A percentile compares a stretch with the other conserved stretches of the same genome.
Evolutionary conservation across 2,329 filamentous ascomycete genomes (phyloP).

Genomic region (Alternaria sp.): DNA sequence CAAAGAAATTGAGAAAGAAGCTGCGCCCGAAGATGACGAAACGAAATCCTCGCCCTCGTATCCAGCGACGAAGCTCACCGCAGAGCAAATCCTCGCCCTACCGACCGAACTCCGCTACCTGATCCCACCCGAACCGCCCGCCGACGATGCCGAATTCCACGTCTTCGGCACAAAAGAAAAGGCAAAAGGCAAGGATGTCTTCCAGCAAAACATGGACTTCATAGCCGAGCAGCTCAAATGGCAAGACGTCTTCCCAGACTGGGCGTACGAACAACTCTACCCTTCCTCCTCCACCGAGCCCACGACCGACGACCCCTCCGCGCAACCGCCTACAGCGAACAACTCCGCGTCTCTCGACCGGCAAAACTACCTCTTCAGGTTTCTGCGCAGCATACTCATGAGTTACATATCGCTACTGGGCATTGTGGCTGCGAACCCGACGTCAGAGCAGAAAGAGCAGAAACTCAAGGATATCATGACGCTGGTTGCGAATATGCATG

Average conservation of each 20-base stretch:
- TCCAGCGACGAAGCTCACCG: slow-evolving; percentile 18
- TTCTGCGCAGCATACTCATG: slow-evolving; percentile 83
- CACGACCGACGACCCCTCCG: slow-evolving; percentile 32
- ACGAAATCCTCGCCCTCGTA: slow-evolving; percentile 2
- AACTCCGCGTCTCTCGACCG: slow-evolving; percentile 58
- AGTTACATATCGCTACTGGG: slow-evolving; percentile 88
- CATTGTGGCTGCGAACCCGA: slow-evolving; percentile 69
- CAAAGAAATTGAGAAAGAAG: slow-evolving; percentile 55
- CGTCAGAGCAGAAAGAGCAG: slow-evolving; percentile 66
- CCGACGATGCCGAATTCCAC: slow-evolving; percentile 68
- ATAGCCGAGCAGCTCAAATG: slow-evolving; percentile 33
- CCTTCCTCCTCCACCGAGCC: slow-evolving; percentile 39
- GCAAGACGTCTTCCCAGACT: slow-evolving; percentile 67
- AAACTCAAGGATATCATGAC: slow-evolving; percentile 82
- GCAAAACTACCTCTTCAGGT: slow-evolving; percentile 70
- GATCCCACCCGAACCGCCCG: slow-evolving; percentile 79
- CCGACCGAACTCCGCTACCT: slow-evolving; percentile 77
- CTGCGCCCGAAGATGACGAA: slow-evolving; percentile 14
- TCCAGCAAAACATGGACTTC: slow-evolving; percentile 32
- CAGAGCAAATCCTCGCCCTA: slow-evolving; percentile 54
- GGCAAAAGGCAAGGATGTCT: slow-evolving; percentile 30
- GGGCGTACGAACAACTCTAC: slow-evolving; percentile 74
- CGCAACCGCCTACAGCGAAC: slow-evolving; percentile 40
- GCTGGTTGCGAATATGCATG: slow-evolving; percentile 88
- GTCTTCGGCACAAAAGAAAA: slow-evolving; percentile 73